Percentiles rank a stretch among this genome's conserved stretches.
These are phyloP conservation scores for Lipomyces anomalus DNA, from an alignment of 805 yeast species.

Conservation along the genomic window DNA sequence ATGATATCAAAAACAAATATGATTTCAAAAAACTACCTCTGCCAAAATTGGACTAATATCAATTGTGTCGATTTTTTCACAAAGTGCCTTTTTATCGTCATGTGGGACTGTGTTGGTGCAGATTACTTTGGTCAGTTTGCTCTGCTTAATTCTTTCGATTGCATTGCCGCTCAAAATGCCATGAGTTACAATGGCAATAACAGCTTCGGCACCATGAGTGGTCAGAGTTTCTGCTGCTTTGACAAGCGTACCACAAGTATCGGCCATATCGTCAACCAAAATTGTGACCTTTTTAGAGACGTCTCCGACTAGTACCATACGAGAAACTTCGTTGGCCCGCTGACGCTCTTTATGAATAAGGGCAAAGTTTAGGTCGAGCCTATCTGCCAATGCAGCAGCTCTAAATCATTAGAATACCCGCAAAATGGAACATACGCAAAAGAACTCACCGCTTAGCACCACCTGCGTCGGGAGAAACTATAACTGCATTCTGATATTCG, in stretches of 20 bases:
- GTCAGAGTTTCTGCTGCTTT: conserved; percentile 88
- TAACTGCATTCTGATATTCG: conserved; percentile 54
- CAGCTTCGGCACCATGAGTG: conserved; percentile 74
- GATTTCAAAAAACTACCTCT: conserved; percentile 49
- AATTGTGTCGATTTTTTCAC: conserved; percentile 69
- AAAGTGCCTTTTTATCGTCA: conserved; percentile 50
- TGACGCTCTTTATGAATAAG: conserved; percentile 95
- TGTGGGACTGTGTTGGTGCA: conserved; percentile 94
- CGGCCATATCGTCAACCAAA: conserved; percentile 96
- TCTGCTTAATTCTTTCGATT: conserved; percentile 58
- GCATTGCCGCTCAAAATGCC: conserved; percentile 90
- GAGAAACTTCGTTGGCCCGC: conserved; percentile 87
- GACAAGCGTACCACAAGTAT: conserved; percentile 93
- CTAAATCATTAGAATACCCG: too few species aligned
- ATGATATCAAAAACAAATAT: background rate
- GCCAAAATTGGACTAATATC: conserved; percentile 86
- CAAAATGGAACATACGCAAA: too few species aligned
- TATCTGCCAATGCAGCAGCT: conserved; percentile 90
- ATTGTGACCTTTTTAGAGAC: conserved; percentile 78
- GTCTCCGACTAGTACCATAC: conserved; percentile 96
- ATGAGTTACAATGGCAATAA: conserved; percentile 91
- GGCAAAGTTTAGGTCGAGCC: conserved; percentile 87
- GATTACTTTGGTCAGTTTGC: conserved; percentile 65
- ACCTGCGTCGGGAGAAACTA: conserved; percentile 97
- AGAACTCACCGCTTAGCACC: conserved; percentile 99